phyloP scores from a whole-genome alignment of 192 early-diverging fungal genomes.

The Dissophora globulifera region DNA sequence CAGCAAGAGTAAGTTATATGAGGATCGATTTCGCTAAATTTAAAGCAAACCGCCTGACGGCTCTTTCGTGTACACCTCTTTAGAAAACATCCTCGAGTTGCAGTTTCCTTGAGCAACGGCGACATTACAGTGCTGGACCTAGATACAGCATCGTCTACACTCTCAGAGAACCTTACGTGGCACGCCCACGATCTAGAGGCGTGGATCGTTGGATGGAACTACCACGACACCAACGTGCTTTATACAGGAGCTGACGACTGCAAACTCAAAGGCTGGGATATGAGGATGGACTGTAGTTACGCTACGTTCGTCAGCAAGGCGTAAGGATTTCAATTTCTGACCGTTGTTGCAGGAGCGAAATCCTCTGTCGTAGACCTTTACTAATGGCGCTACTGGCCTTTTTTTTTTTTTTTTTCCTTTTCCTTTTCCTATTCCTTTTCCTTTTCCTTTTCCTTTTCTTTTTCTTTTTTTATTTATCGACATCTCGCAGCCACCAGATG shows the following conservation, averaged over 20 bases:
- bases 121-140: slow-evolving; percentile 64
- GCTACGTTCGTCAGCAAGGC: slow-evolving; percentile 72
- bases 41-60: no score
- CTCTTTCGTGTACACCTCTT: neutral
- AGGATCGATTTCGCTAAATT: no score
- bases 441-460: neutral
- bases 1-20: slow-evolving; percentile 16
- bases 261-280: slow-evolving; percentile 90
- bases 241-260: slow-evolving; percentile 92
- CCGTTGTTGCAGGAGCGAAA: no score
- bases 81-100: slow-evolving; percentile 53
- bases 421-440: neutral
- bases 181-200: slow-evolving; percentile 91
- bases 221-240: slow-evolving; percentile 75
- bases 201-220: slow-evolving; percentile 94
- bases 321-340: slow-evolving; percentile 55
- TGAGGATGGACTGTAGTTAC: slow-evolving; percentile 60
- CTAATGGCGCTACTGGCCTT: no score
- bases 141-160: slow-evolving; percentile 37
- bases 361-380: no score
- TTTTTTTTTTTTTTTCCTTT: no score
- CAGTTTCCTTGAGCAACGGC: slow-evolving; percentile 86
- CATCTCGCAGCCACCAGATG: slow-evolving; percentile 82
- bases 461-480: neutral
- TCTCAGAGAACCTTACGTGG: slow-evolving; percentile 65